Evolutionary conservation across 306 rosid species (phyloP), one percentile per base, ranked within the genome.

Genomic region (Citrullus colocynthis): DNA sequence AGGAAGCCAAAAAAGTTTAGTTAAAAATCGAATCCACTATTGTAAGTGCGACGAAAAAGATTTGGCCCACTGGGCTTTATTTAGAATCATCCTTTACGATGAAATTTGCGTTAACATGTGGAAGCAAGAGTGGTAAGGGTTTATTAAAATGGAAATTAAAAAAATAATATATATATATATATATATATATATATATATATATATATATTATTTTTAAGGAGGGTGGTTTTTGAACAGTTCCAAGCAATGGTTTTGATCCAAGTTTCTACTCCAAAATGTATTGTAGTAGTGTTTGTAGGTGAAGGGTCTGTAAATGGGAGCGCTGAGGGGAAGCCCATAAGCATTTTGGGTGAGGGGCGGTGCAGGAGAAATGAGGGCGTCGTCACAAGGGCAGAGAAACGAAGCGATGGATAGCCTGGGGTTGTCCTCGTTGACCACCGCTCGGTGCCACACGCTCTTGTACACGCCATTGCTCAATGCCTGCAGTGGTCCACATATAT

Each of bases 381-480:
- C 79, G 0, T 89, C 85, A 6, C 55, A 58, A 0, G 99, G 99
- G 80, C 97, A 91, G 6, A 92, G 87, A 81, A 92, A 95, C 2
- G 99, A 90, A 55, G 99, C 97, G 66, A 95, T 86, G 0, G 97
- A 92, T 7, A 95, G 89, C 78, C 99, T 92, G 4, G 97, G 91
- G 80, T 82, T 88, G 3, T 95, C 93, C 45, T 78, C 73, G 59
- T 95, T 95, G 1, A 91, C 96, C 36, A 87, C 57, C 9, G 97
- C 97, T 6, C 99, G 85, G 77, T 95, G 99, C 97, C 97, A 92
- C 3, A 95, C 97, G 77, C 99, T 95, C 87, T 85, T 92, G 57
- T 90, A 95, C 8, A 92, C 52, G 28, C 97, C 97, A 65, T 95
- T 95, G 77, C 97, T 95, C 81, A 91, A 12, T 41, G 97, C 99